Conservation (phyloP, 176 grass and related monocot genomes). For the Oryza glaberrima region DNA sequence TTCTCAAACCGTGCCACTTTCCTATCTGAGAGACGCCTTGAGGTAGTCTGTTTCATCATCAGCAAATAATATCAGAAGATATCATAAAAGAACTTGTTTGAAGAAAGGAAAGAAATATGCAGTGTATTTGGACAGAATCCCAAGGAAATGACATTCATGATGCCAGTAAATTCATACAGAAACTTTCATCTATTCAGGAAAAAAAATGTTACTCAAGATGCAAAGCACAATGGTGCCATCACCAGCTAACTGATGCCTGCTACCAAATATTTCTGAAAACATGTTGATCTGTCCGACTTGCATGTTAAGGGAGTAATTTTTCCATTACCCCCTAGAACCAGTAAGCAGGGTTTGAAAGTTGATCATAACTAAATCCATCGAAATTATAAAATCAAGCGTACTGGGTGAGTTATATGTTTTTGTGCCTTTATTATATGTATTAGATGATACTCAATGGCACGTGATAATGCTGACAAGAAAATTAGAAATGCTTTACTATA, state of each 20-base stretch:
- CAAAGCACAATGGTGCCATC: not conserved
- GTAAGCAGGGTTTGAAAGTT: not conserved
- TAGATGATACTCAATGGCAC: not conserved
- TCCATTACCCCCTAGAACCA: not conserved
- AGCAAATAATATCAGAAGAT: conserved; percentile 30
- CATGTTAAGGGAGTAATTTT: not conserved
- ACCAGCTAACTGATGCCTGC: not conserved
- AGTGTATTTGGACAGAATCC: not conserved
- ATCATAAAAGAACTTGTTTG: not conserved
- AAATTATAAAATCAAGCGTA: not conserved
- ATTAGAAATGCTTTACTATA: not conserved
- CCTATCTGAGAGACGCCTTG: conserved; percentile 72
- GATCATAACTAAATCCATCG: not conserved
- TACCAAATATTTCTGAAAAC: not conserved
- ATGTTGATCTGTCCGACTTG: not conserved
- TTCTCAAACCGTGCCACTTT: conserved; percentile 82
- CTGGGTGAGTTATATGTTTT: not conserved
- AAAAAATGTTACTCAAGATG: not conserved
- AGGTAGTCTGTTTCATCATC: conserved; percentile 61
- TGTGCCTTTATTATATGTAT: not conserved
- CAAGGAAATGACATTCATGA: conserved; percentile 23
- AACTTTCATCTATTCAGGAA: not conserved
- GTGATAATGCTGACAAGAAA: not conserved
- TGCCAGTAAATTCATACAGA: not conserved
- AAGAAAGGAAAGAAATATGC: not conserved